Evolutionary conservation across 1,284 basidiomycete genomes (phyloP).

Genomic region (Tausonia pullulans): DNA sequence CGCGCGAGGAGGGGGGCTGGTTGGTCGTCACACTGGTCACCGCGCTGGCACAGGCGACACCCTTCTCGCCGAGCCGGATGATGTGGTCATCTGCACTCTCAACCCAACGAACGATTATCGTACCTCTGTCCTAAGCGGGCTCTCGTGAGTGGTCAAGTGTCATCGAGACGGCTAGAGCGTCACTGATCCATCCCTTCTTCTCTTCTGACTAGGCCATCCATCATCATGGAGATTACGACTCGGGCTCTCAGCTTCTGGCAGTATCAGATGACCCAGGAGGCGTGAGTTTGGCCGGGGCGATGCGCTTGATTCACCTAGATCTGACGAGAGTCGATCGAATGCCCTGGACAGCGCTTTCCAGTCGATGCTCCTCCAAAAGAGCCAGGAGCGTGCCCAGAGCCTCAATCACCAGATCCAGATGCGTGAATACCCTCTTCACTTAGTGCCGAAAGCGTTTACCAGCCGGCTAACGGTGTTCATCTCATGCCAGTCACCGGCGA

Average conservation of each 20-base stretch:
- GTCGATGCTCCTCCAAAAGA: constrained; percentile 44
- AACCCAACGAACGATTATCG: constrained; percentile 12
- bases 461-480: constrained; percentile 10
- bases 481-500: constrained; percentile 54
- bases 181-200: neutral
- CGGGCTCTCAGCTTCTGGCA: constrained; percentile 57
- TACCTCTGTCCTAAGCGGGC: neutral
- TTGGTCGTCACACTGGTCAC: neutral
- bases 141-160: neutral
- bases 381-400: constrained; percentile 53
- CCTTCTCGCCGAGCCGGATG: constrained; percentile 8
- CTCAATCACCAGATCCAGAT: constrained; percentile 50
- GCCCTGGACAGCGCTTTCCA: constrained; percentile 5
- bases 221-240: constrained; percentile 14
- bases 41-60: constrained; percentile 1
- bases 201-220: neutral
- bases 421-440: neutral
- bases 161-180: too few relatives aligned
- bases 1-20: too few relatives aligned
- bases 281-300: constrained; percentile 35
- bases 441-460: neutral
- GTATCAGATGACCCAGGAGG: constrained; percentile 72
- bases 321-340: neutral
- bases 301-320: neutral
- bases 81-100: constrained; percentile 13